A percentile compares a stretch with the other conserved stretches of the same genome.
These are phyloP conservation scores for Neurospora sp. DNA, from an alignment of 2,329 filamentous ascomycete species.

Conservation along the genomic window DNA sequence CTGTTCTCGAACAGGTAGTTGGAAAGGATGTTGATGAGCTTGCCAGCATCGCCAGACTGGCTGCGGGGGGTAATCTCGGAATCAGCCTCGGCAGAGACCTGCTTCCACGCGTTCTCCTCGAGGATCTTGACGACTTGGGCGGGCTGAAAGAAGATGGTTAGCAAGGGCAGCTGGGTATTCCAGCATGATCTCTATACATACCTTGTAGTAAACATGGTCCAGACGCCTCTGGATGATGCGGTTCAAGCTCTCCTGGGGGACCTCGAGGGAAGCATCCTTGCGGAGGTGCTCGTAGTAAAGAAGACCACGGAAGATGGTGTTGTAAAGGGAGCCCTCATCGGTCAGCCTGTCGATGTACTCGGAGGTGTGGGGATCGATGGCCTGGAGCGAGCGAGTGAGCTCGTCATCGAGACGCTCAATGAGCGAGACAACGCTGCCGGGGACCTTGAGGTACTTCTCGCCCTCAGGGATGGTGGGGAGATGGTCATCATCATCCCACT, in stretches of 20 bases:
- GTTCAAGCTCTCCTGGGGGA: conserved; percentile 81
- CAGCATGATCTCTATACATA: conserved; percentile 25
- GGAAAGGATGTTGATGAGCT: conserved; percentile 78
- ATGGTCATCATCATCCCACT: conserved; percentile 99
- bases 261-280: conserved; percentile 59
- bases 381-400: conserved; percentile 91
- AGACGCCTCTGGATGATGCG: conserved; percentile 86
- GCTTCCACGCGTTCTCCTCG: conserved; percentile 89
- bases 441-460: conserved; percentile 79
- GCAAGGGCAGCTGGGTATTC: conserved; percentile 6
- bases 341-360: conserved; percentile 95
- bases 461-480: conserved; percentile 61
- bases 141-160: conserved; percentile 42
- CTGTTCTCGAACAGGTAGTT: conserved; percentile 91
- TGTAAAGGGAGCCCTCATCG: conserved; percentile 85
- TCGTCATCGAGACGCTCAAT: conserved; percentile 94
- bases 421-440: conserved; percentile 89
- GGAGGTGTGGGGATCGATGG: conserved; percentile 95
- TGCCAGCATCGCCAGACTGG: conserved; percentile 56
- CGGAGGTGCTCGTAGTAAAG: conserved; percentile 80
- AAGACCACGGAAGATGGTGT: conserved; percentile 77
- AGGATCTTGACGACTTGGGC: conserved; percentile 86
- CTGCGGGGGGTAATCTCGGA: conserved; percentile 72
- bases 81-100: conserved; percentile 57
- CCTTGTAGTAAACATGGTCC: conserved; percentile 98